These are phyloP conservation scores for Mucor racemosus DNA, from an alignment of 371 early-diverging fungal species.

Conservation along the genomic window DNA sequence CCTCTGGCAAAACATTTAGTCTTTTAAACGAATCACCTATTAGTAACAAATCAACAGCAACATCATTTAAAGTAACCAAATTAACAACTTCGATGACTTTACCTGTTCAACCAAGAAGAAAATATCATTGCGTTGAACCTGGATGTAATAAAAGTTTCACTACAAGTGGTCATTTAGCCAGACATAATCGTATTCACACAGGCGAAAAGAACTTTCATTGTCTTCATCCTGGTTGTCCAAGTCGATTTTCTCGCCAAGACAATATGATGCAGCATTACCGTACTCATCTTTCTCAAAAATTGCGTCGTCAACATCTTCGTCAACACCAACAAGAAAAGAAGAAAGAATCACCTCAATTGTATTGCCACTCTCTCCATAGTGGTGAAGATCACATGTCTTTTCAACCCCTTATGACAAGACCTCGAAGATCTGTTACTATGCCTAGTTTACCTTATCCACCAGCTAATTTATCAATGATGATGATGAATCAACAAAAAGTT, in stretches of 20 bases:
- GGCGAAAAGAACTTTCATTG: constrained; percentile 91
- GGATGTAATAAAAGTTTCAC: constrained; percentile 65
- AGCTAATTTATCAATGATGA: not conserved
- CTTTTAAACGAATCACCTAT: constrained; percentile 11
- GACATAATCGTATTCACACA: constrained; percentile 89
- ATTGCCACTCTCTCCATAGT: constrained; percentile 24
- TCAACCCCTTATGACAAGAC: constrained; percentile 24
- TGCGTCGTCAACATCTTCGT: constrained; percentile 52
- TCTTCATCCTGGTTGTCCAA: constrained; percentile 75
- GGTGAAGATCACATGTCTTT: constrained; percentile 14
- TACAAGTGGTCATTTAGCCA: constrained; percentile 81
- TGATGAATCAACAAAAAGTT: not conserved
- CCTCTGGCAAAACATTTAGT: constrained; percentile 21
- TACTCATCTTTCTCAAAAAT: constrained; percentile 74
- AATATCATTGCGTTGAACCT: constrained; percentile 55
- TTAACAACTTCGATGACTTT: constrained; percentile 7
- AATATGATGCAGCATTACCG: constrained; percentile 90
- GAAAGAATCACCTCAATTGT: constrained; percentile 14
- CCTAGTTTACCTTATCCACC: constrained; percentile 30
- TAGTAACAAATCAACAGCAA: not conserved
- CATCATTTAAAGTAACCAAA: constrained; percentile 9
- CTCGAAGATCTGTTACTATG: constrained; percentile 25
- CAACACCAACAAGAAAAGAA: constrained; percentile 18
- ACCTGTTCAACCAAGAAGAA: constrained; percentile 25
- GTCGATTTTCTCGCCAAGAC: constrained; percentile 85